These are phyloP conservation scores for Pistacia atlantica DNA, from an alignment of 345 rosid species.

Conservation along the genomic window DNA sequence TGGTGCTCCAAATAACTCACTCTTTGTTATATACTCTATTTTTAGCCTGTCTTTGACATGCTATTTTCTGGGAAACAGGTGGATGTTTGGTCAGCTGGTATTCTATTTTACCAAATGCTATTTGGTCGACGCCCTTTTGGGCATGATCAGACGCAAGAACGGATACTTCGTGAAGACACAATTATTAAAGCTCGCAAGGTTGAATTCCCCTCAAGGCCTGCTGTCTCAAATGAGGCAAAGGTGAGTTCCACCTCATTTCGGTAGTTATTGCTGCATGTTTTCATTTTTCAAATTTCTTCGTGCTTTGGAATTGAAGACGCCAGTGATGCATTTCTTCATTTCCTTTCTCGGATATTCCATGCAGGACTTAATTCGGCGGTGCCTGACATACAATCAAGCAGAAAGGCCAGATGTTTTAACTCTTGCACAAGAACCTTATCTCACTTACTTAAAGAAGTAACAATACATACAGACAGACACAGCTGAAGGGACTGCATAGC, in stretches of 20 bases:
- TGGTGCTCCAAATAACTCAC: not conserved
- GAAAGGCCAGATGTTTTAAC: conserved; percentile 92
- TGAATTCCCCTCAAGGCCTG: conserved; percentile 92
- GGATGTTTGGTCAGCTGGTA: conserved; percentile 99
- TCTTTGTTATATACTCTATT: not conserved
- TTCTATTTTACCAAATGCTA: conserved; percentile 92
- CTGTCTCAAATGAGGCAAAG: conserved; percentile 93
- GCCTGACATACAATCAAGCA: conserved; percentile 84
- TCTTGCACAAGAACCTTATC: conserved; percentile 85
- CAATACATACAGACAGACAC: conserved; percentile 29
- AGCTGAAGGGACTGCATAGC: conserved; percentile 18
- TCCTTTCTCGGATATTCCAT: conserved; percentile 7
- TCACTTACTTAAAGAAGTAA: conserved; percentile 68
- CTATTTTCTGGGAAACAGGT: conserved; percentile 52
- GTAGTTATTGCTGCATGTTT: not conserved
- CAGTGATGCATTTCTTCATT: not conserved
- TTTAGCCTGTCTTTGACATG: conserved; percentile 9
- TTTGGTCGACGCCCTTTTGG: conserved; percentile 97
- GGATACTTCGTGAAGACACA: conserved; percentile 93
- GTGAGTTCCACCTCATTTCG: conserved; percentile 36
- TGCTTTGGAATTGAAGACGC: conserved; percentile 11
- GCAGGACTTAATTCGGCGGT: conserved; percentile 91
- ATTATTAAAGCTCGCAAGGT: conserved; percentile 95
- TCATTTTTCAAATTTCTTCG: not conserved
- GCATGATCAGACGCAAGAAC: conserved; percentile 96